These are phyloP conservation scores for Lactifluus piperatus DNA, from an alignment of 768 basidiomycete genomes.

Conservation along the genomic window DNA sequence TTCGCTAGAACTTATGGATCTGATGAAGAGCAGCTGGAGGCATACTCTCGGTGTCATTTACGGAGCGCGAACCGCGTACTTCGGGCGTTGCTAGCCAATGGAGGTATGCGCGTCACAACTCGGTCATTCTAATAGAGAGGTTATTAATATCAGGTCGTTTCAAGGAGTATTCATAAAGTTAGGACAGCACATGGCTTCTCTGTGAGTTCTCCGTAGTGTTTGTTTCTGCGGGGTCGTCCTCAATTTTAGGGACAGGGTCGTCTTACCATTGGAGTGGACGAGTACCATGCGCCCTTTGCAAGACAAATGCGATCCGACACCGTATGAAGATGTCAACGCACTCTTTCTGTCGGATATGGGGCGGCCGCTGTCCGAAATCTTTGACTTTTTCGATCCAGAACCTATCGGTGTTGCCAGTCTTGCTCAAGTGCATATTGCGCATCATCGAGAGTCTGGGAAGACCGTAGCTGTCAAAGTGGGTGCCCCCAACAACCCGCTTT, in stretches of 20 bases:
- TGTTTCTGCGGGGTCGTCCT: slow-evolving; percentile 21
- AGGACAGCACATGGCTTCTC: slow-evolving; percentile 81
- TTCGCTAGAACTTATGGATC: slow-evolving; percentile 46
- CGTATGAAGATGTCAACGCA: slow-evolving; percentile 63
- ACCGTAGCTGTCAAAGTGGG: slow-evolving; percentile 80
- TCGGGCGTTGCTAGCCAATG: slow-evolving; percentile 79
- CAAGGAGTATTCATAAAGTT: slow-evolving; percentile 79
- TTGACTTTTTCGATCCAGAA: slow-evolving; percentile 74
- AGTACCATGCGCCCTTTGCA: slow-evolving; percentile 56
- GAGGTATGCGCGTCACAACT: slow-evolving; percentile 43
- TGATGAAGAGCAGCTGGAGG: slow-evolving; percentile 40
- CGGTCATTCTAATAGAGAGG: neutral
- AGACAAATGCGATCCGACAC: slow-evolving; percentile 89
- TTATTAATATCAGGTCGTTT: slow-evolving; percentile 2
- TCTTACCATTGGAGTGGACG: slow-evolving; percentile 61
- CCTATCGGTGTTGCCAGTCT: slow-evolving; percentile 95
- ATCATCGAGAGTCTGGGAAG: slow-evolving; percentile 58
- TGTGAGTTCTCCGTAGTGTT: slow-evolving; percentile 30
- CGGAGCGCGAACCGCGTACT: slow-evolving; percentile 75
- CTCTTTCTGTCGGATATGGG: slow-evolving; percentile 81
- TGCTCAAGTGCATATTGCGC: slow-evolving; percentile 90
- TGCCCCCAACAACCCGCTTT: neutral
- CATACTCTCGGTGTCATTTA: slow-evolving; percentile 72
- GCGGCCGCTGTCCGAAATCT: slow-evolving; percentile 57
- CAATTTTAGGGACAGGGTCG: slow-evolving; percentile 29